Conservation (phyloP, 1,139 yeast genomes). For the Nadsonia starkeyi-henricii region DNA sequence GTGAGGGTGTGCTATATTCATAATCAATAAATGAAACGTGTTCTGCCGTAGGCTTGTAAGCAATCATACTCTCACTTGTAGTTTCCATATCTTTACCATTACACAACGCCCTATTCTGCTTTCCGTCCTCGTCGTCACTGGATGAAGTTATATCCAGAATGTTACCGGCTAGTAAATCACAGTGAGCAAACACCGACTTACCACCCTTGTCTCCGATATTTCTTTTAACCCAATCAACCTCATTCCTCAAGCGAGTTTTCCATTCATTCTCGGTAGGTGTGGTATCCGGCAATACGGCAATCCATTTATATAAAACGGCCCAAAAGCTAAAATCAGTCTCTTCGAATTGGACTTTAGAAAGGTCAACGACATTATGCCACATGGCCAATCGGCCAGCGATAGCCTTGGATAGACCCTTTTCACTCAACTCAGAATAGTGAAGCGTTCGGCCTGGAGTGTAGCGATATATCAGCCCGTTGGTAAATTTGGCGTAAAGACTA, state of each 20-base stretch:
- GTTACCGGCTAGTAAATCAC: conserved; percentile 62
- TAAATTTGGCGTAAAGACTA: conserved; percentile 50
- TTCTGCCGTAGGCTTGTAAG: conserved; percentile 25
- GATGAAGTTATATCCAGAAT: conserved; percentile 27
- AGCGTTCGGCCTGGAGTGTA: conserved; percentile 53
- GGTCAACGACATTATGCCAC: conserved; percentile 43
- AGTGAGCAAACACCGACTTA: conserved; percentile 45
- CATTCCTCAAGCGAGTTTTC: conserved; percentile 29
- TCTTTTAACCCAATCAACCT: conserved; percentile 41
- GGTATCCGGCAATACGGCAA: conserved; percentile 36
- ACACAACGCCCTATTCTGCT: not conserved
- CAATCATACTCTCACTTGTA: not conserved
- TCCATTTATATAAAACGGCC: conserved; percentile 51
- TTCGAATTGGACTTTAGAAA: conserved; percentile 25
- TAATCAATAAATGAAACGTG: conserved; percentile 56
- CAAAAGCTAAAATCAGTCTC: conserved; percentile 32
- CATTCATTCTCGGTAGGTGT: conserved; percentile 14
- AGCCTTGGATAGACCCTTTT: conserved; percentile 35
- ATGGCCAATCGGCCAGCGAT: conserved; percentile 59
- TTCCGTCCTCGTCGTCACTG: conserved; percentile 1
- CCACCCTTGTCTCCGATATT: conserved; percentile 33
- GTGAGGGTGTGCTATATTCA: conserved; percentile 70
- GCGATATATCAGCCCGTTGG: conserved; percentile 64
- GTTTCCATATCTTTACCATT: not conserved
- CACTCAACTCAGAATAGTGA: conserved; percentile 40